Conservation (phyloP, 257 asterid genomes). For the Solanum peruvianum region DNA sequence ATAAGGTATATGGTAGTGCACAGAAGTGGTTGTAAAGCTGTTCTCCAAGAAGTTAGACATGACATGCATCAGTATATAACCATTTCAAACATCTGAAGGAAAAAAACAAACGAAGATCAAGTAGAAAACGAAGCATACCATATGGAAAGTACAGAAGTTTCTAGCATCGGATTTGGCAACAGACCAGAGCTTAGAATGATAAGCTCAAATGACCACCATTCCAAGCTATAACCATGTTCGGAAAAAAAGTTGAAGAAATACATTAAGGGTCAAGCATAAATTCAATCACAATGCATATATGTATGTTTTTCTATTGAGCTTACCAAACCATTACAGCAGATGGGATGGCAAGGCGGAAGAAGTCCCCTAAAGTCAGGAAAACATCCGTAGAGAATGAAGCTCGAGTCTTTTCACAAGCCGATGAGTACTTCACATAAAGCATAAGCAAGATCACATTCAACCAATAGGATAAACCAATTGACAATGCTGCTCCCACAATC, state of each 20-base stretch:
- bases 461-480: conserved; percentile 70
- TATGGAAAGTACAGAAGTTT: conserved; percentile 65
- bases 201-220: conserved; percentile 84
- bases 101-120: not conserved
- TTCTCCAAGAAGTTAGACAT: not conserved
- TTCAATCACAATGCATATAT: not conserved
- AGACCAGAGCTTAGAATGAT: conserved; percentile 58
- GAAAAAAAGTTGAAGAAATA: not conserved
- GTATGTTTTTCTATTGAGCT: not conserved
- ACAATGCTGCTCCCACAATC: conserved; percentile 58
- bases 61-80: not conserved
- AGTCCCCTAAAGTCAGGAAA: conserved; percentile 31
- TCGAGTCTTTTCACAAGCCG: conserved; percentile 34
- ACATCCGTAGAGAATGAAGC: conserved; percentile 30
- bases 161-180: conserved; percentile 65
- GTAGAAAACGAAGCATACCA: conserved; percentile 24
- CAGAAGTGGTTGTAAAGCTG: conserved; percentile 50
- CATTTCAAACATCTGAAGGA: not conserved
- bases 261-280: not conserved
- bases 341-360: conserved; percentile 60
- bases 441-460: conserved; percentile 41
- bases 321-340: conserved; percentile 90
- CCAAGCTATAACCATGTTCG: conserved; percentile 23
- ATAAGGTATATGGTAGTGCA: conserved; percentile 57
- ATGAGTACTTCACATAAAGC: conserved; percentile 45